Base-by-base conservation (phyloP, 2,329 filamentous ascomycete species). In the Daldinia sp. region DNA sequence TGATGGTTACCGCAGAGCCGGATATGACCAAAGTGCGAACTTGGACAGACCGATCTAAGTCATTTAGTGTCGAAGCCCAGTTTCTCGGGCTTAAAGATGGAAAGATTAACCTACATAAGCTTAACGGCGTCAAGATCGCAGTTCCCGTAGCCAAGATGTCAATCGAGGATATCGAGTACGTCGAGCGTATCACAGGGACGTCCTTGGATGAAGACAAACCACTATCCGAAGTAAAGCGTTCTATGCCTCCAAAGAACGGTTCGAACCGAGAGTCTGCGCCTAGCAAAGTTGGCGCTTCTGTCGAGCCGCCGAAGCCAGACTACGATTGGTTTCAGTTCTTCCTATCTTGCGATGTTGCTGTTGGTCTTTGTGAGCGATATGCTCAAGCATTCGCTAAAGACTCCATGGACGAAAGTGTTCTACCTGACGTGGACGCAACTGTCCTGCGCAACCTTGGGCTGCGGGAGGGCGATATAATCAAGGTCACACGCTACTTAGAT, bases 321-420 rank as follows among this genome's bases (percentile, higher is more conserved):
- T 97, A 98, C 78, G 96, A 99, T 79, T 99, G 96, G 96, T 99
- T 99, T 77, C 94, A 98, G 78, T 98, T 99, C 83, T 99, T 99
- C 85, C 83, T 99, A 44, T 90, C 90, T 70, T 97, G 94, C 78
- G 95, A 97, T 53, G 93, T 98, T 74, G 92, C 94, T 50, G 93
- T 95, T 55, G 93, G 97, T 65, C 90, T 97, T 51, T 99, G 96
- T 80, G 95, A 98, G 81, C 89, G 96, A 61, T 99, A 99, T 77
- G 91, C 94, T 1, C 92, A 94, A 76, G 93, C 93, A 1, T 99
- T 99, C 77, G 81, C 88, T 54, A 91, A 91, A 76, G 96, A 99
- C 77, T 96, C 94, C 26, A 98, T 99, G 93, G 94, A 97, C 72
- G 94, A 98, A 79, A 94, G 93, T 70, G 90, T 97, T 42, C 82